Conservation (phyloP, 371 early-diverging fungal genomes). For the Rhizopus arrhizus region DNA sequence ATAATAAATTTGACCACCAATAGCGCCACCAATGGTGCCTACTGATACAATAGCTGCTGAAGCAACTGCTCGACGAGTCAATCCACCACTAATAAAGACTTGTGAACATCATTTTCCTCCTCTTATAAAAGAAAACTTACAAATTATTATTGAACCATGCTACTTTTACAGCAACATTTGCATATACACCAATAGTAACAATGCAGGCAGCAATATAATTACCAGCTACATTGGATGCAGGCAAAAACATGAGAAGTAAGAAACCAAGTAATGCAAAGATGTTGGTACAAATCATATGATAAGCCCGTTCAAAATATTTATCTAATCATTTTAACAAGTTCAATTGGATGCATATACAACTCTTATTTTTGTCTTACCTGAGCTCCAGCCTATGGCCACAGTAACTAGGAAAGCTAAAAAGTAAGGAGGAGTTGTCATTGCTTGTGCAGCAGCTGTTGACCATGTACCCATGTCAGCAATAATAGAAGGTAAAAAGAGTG, state of each 20-base stretch:
- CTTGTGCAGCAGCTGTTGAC: slow-evolving; percentile 39
- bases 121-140: slow-evolving; percentile 11
- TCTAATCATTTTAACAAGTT: slow-evolving; percentile 11
- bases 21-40: slow-evolving; percentile 43
- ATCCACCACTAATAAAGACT: slow-evolving; percentile 28
- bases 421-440: slow-evolving; percentile 45
- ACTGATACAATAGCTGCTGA: slow-evolving; percentile 41
- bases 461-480: slow-evolving; percentile 39
- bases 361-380: slow-evolving; percentile 24
- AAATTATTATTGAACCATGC: slow-evolving; percentile 46
- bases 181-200: slow-evolving; percentile 35
- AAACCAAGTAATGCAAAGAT: slow-evolving; percentile 29
- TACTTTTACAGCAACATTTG: slow-evolving; percentile 42
- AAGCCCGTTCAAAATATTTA: slow-evolving; percentile 29
- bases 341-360: neutral
- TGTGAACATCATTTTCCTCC: neutral
- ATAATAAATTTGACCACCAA: slow-evolving; percentile 45
- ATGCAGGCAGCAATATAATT: slow-evolving; percentile 35
- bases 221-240: slow-evolving; percentile 17
- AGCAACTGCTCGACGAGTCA: slow-evolving; percentile 43
- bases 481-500: slow-evolving; percentile 45
- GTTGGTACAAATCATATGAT: slow-evolving; percentile 36
- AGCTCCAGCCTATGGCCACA: slow-evolving; percentile 35
- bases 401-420: slow-evolving; percentile 29
- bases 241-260: slow-evolving; percentile 34